Evolutionary conservation across 768 basidiomycete species (phyloP).

Genomic region (Boletus vermiculosoides): DNA sequence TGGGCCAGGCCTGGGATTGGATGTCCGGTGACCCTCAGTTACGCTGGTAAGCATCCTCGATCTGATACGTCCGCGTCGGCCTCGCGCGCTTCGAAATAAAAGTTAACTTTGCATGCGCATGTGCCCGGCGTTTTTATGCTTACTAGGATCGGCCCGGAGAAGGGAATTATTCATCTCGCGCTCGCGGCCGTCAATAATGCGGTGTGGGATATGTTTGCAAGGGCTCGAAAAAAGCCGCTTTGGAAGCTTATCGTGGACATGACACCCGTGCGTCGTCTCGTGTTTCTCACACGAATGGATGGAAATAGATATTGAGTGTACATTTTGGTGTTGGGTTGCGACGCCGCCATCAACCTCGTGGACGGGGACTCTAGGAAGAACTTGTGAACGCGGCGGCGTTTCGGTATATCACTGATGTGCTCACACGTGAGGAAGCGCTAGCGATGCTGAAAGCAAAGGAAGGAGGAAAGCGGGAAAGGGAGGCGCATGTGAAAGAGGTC

Average conservation of each 20-base stretch:
- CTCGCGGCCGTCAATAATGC: constrained; percentile 88
- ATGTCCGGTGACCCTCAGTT: constrained; percentile 84
- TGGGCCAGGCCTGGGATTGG: constrained; percentile 87
- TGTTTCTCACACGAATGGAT: constrained; percentile 10
- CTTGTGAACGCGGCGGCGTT: constrained; percentile 74
- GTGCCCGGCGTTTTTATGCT: background rate
- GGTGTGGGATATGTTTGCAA: constrained; percentile 88
- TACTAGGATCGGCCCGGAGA: constrained; percentile 90
- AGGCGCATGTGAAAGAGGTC: constrained; percentile 63
- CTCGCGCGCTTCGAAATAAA: background rate
- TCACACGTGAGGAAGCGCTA: constrained; percentile 87
- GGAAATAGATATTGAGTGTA: background rate
- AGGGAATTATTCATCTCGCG: constrained; percentile 89
- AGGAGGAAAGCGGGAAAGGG: constrained; percentile 71
- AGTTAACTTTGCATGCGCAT: background rate
- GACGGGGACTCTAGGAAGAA: constrained; percentile 52
- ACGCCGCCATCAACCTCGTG: constrained; percentile 3
- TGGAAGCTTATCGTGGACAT: constrained; percentile 94
- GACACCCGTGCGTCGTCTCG: constrained; percentile 52
- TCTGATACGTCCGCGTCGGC: background rate
- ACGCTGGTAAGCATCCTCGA: constrained; percentile 59
- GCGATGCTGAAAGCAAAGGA: constrained; percentile 73
- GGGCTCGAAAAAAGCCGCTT: constrained; percentile 73
- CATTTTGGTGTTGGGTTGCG: background rate
- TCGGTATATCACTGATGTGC: constrained; percentile 87